phyloP scores from a whole-genome alignment of 192 early-diverging fungal species.

The Entomortierella parvispora region DNA sequence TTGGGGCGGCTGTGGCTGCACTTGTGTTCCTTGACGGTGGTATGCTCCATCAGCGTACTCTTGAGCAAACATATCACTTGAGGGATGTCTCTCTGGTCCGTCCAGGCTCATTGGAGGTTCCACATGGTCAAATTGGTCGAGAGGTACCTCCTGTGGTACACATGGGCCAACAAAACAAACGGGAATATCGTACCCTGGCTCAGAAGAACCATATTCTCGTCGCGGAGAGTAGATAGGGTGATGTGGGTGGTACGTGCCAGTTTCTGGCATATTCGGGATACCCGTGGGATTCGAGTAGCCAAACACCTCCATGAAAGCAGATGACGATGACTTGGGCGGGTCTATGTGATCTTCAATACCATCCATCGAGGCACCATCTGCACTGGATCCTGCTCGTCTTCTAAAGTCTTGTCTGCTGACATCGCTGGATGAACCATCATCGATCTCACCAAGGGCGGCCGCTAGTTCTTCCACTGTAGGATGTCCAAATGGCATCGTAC shows the following conservation, averaged over 20 bases:
- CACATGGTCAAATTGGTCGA: conserved; percentile 23
- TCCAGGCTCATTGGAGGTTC: conserved; percentile 16
- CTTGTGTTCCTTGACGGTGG: background rate
- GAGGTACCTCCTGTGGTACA: conserved; percentile 1
- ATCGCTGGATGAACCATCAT: background rate
- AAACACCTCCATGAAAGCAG: conserved; percentile 40
- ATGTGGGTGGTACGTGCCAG: conserved; percentile 6
- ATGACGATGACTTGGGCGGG: conserved; percentile 19
- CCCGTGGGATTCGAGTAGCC: conserved; percentile 22
- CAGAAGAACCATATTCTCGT: conserved; percentile 5
- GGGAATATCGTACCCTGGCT: conserved; percentile 4
- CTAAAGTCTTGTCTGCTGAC: background rate
- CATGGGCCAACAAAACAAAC: conserved; percentile 3
- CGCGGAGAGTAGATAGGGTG: background rate
- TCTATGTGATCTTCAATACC: conserved; percentile 3
- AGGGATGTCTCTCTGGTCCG: background rate
- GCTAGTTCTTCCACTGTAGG: conserved; percentile 3
- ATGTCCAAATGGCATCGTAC: background rate
- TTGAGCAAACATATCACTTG: background rate
- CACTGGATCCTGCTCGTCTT: background rate
- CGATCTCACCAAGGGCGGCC: background rate
- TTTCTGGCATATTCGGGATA: background rate
- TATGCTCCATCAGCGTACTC: background rate
- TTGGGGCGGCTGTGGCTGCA: background rate
- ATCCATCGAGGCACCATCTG: background rate